phyloP scores from a whole-genome alignment of 1,284 basidiomycete genomes.

The Bjerkandera adusta region DNA sequence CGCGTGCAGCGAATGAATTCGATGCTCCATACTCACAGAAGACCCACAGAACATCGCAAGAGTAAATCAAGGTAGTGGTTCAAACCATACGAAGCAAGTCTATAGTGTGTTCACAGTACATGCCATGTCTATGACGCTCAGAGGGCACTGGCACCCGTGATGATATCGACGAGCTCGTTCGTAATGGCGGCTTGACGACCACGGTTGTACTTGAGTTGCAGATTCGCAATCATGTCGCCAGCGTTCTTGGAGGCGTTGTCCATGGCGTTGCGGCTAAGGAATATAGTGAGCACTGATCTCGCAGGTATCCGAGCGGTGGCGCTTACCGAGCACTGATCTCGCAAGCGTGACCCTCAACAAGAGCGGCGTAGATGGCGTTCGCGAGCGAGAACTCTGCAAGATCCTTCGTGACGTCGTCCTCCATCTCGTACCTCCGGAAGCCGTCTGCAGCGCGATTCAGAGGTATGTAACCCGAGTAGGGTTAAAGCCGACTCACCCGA shows the following conservation, averaged over 20 bases:
- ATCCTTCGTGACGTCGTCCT: constrained; percentile 93
- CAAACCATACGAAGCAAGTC: too few relatives aligned
- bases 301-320: constrained; percentile 5
- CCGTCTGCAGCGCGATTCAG: constrained; percentile 48
- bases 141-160: constrained; percentile 62
- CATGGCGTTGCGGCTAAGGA: constrained; percentile 90
- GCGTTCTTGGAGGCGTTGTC: constrained; percentile 99
- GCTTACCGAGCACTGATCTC: constrained; percentile 85
- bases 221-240: constrained; percentile 81
- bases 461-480: background rate
- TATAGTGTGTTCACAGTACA: too few relatives aligned
- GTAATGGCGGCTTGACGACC: constrained; percentile 98
- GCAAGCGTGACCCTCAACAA: constrained; percentile 95
- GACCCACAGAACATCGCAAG: too few relatives aligned
- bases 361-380: constrained; percentile 93
- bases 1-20: too few relatives aligned
- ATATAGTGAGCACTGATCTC: constrained; percentile 18
- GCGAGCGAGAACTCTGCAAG: constrained; percentile 95
- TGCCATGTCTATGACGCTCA: constrained; percentile 11
- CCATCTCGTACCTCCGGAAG: constrained; percentile 93
- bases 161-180: constrained; percentile 94
- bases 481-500: constrained; percentile 52
- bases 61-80: too few relatives aligned
- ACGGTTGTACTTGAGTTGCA: constrained; percentile 97
- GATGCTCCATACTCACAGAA: too few relatives aligned